Evolutionary conservation across 2,329 filamentous ascomycete genomes (phyloP), one percentile per base, ranked within the genome.

Genomic region (Calcarisporium arbuscula): DNA sequence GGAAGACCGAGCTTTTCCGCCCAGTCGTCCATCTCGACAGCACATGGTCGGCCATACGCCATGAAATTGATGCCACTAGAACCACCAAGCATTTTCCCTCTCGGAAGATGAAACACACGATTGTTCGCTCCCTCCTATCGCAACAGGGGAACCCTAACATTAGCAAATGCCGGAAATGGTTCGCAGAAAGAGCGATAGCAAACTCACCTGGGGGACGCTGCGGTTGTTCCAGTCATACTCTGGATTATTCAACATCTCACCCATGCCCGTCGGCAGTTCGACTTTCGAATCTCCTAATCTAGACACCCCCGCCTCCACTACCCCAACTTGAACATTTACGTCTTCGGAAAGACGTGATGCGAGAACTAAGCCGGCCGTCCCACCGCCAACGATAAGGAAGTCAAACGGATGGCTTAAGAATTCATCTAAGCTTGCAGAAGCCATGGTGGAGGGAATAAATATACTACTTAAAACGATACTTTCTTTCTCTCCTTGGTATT

Each of bases 241-340:
- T 4, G 46, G 41, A 14, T 45, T 43, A 21, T 50, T 28, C 8
- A 56, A 42, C n/a, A 42, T 39, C 4, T 47, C 36, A 28, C 43
- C 55, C 14, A 50, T 36, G n/a, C 42, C 47, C 2, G 38, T 42
- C 9, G 41, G 41, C 35, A 56, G 52, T 10, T 45, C 35, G 9
- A 49, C 40, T 2, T 42, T 34, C 12, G 37, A 28, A 22, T 49
- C 42, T 2, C 27, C 30, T 9, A 35, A 32, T 10, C 30, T 34
- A 28, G 50, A 40, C 10, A 40, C 32, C 12, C 53, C 53, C 5
- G 54, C 48, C 32, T 58, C 55, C n/a, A 57, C 30, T 7, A 57
- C 46, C 4, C 55, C 22, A 4, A 58, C 47, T 5, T 30, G 32
- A 16, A 38, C 32, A 4, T 34, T 30, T 4, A 29, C 36, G 27